Evolutionary conservation across 1,139 yeast genomes (phyloP).

Genomic region (Lodderomyces oxycetoniae): DNA sequence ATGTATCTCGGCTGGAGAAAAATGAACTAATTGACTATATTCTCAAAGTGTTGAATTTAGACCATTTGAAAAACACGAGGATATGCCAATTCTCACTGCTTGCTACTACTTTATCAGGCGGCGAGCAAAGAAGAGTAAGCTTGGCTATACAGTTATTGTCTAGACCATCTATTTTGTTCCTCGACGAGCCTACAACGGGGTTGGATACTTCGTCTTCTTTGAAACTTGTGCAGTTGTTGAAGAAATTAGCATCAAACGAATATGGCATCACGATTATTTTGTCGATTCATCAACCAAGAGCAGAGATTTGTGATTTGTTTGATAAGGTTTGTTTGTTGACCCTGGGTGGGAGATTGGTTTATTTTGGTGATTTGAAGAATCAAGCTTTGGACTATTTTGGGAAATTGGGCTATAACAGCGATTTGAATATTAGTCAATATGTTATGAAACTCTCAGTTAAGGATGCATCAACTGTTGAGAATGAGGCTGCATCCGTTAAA

Average conservation of each 20-base stretch:
- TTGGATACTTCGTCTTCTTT: conserved; percentile 75
- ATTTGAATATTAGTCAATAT: conserved; percentile 46
- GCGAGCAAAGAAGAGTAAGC: conserved; percentile 75
- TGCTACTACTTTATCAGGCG: conserved; percentile 65
- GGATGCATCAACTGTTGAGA: conserved; percentile 46
- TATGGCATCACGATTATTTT: conserved; percentile 66
- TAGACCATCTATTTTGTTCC: conserved; percentile 69
- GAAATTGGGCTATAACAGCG: conserved; percentile 5
- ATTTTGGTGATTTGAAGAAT: conserved; percentile 45
- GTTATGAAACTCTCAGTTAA: conserved; percentile 68
- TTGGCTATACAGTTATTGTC: conserved; percentile 74
- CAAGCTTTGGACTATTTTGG: conserved; percentile 50
- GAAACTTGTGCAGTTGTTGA: conserved; percentile 58
- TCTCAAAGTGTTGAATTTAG: conserved; percentile 55
- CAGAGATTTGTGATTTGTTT: conserved; percentile 63
- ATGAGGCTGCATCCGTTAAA: conserved; percentile 38
- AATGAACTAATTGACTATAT: conserved; percentile 52
- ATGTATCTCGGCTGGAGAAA: conserved; percentile 39
- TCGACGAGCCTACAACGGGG: conserved; percentile 91
- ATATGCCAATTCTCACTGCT: conserved; percentile 45
- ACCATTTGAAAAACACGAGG: conserved; percentile 53
- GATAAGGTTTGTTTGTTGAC: conserved; percentile 72
- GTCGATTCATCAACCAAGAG: conserved; percentile 82
- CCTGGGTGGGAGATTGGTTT: conserved; percentile 60
- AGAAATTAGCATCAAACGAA: conserved; percentile 44